phyloP scores from a whole-genome alignment of 306 rosid species.

The Pueraria montana region DNA sequence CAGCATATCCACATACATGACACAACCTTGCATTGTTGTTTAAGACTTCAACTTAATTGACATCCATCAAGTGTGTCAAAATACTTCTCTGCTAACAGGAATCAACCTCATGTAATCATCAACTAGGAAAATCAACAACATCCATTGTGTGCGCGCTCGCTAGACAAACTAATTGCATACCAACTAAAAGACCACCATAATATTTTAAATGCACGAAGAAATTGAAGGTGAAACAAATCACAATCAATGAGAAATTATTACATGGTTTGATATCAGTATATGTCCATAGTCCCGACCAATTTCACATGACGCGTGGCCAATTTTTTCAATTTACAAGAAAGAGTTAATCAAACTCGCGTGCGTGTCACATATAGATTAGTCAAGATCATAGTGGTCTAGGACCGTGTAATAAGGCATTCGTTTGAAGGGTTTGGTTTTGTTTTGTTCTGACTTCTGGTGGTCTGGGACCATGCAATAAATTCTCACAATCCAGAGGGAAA shows the following conservation, averaged over 20 bases:
- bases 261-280: neutral
- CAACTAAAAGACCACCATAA: conserved; percentile 2
- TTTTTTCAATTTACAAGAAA: neutral
- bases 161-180: neutral
- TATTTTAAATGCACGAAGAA: neutral
- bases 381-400: neutral
- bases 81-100: conserved; percentile 12
- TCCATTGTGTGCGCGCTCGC: neutral
- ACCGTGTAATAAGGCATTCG: neutral
- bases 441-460: too few relatives aligned
- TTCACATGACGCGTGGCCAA: neutral
- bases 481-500: conserved; percentile 12
- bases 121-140: conserved; percentile 11
- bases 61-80: conserved; percentile 17
- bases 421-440: too few relatives aligned
- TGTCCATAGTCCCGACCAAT: neutral
- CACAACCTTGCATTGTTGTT: neutral
- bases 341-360: neutral
- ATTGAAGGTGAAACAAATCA: neutral
- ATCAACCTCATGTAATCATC: neutral
- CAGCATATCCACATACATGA: neutral
- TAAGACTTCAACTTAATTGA: neutral
- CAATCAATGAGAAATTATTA: neutral
- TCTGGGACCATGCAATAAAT: neutral
- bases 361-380: neutral